A percentile compares a stretch with the other conserved stretches of the same genome.
phyloP scores from a whole-genome alignment of 495 filamentous ascomycete species.

The Aspergillus heteromorphus region DNA sequence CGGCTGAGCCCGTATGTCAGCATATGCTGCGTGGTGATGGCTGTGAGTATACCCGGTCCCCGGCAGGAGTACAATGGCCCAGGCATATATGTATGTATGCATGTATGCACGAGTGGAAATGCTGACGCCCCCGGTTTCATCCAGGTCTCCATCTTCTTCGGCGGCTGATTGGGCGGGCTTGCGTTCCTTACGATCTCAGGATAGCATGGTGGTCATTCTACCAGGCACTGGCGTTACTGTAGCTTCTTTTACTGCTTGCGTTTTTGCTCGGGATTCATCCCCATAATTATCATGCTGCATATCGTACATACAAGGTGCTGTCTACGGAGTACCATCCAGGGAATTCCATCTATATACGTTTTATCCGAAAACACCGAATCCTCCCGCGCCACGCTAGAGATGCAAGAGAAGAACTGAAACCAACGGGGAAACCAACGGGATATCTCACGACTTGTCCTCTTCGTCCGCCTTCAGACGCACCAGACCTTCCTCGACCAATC shows the following conservation, averaged over 20 bases:
- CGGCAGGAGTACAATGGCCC: neutral
- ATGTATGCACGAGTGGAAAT: slow-evolving; percentile 1
- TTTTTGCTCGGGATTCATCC: neutral
- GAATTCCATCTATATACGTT: neutral
- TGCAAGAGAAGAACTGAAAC: slow-evolving; percentile 11
- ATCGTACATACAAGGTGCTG: slow-evolving; percentile 16
- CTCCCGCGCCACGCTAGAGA: slow-evolving; percentile 5
- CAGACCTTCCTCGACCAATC: slow-evolving; percentile 31
- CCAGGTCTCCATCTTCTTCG: slow-evolving; percentile 43
- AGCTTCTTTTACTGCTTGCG: neutral
- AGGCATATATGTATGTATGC: too few species aligned
- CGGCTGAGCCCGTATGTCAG: slow-evolving; percentile 93
- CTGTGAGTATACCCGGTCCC: slow-evolving; percentile 54
- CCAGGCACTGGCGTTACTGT: slow-evolving; percentile 11
- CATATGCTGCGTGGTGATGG: slow-evolving; percentile 90
- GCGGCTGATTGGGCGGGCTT: slow-evolving; percentile 21
- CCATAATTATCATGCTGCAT: slow-evolving; percentile 13
- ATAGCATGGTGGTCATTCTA: slow-evolving; percentile 8
- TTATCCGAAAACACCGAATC: neutral
- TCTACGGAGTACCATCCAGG: slow-evolving; percentile 3
- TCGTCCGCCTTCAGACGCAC: slow-evolving; percentile 25
- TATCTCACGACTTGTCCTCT: slow-evolving; percentile 25
- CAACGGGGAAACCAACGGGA: slow-evolving; percentile 15
- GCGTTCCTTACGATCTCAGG: slow-evolving; percentile 6
- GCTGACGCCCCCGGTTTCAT: slow-evolving; percentile 7